Conservation (phyloP, 2,329 filamentous ascomycete genomes). For the Microcyclospora pomicola region DNA sequence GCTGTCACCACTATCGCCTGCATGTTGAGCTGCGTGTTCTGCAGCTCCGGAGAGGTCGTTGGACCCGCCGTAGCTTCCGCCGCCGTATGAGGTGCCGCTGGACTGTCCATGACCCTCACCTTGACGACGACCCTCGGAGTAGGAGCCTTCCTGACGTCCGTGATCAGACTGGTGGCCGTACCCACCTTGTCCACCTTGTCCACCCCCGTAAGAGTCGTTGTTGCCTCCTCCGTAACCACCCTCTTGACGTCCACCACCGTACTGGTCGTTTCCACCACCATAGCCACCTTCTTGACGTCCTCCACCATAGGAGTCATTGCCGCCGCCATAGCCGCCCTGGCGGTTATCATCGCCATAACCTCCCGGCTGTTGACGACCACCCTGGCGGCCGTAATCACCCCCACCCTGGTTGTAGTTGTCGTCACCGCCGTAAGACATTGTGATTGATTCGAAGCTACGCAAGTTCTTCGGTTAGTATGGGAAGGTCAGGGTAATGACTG, state of each 20-base stretch:
- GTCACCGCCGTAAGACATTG: slow-evolving; percentile 15
- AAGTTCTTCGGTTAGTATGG: background rate
- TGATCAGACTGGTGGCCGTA: slow-evolving; percentile 20
- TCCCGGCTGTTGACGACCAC: slow-evolving; percentile 9
- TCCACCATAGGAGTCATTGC: slow-evolving; percentile 8
- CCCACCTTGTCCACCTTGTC: slow-evolving; percentile 10
- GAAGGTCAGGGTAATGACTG: background rate
- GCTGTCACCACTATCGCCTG: slow-evolving; percentile 36
- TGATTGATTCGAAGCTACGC: background rate
- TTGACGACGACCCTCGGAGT: slow-evolving; percentile 15
- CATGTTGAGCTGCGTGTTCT: slow-evolving; percentile 41
- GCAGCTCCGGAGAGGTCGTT: slow-evolving; percentile 42
- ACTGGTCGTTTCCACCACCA: slow-evolving; percentile 5
- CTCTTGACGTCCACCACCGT: slow-evolving; percentile 6
- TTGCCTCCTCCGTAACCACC: slow-evolving; percentile 7
- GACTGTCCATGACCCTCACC: slow-evolving; percentile 24
- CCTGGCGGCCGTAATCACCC: slow-evolving; percentile 1
- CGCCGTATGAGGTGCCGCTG: slow-evolving; percentile 30
- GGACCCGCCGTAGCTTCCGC: slow-evolving; percentile 22
- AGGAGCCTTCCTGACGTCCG: slow-evolving; percentile 15
- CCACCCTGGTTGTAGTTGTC: slow-evolving; percentile 6
- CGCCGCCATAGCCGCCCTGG: slow-evolving; percentile 8
- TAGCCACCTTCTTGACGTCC: slow-evolving; percentile 8
- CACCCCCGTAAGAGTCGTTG: slow-evolving; percentile 6
- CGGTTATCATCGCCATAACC: slow-evolving; percentile 6